These are phyloP conservation scores for Carex cristatella DNA, from an alignment of 176 grass and related monocot species.

Conservation along the genomic window DNA sequence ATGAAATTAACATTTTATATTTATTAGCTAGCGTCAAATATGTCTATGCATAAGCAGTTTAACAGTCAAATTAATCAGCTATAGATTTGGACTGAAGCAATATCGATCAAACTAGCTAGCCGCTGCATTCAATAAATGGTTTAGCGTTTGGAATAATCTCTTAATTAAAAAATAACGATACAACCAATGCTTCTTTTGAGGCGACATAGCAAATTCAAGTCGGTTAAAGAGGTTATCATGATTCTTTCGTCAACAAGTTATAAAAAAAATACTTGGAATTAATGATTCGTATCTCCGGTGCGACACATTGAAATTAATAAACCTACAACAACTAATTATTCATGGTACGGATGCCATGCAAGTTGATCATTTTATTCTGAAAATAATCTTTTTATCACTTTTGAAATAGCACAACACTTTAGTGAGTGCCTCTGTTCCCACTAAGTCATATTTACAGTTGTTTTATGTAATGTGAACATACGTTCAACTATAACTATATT, in stretches of 20 bases:
- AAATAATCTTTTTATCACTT: too few relatives aligned
- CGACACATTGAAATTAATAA: background rate
- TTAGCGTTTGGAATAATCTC: background rate
- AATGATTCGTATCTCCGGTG: background rate
- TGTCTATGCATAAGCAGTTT: background rate
- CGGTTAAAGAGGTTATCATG: background rate
- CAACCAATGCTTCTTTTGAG: background rate
- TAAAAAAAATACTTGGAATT: too few relatives aligned
- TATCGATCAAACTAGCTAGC: background rate
- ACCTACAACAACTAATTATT: background rate
- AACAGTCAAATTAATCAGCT: background rate
- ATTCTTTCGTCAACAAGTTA: background rate
- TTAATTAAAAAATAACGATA: background rate
- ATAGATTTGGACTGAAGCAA: background rate
- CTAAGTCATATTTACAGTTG: background rate
- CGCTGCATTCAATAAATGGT: background rate
- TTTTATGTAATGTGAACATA: background rate
- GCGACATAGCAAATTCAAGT: background rate
- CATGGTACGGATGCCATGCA: too few relatives aligned
- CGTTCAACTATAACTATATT: background rate
- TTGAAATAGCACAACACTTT: background rate
- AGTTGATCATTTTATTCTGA: too few relatives aligned
- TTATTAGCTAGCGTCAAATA: background rate
- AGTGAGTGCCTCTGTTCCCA: background rate
- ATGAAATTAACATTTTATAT: background rate